Conservation (phyloP, 768 basidiomycete genomes). For the Rickenella mellea region DNA sequence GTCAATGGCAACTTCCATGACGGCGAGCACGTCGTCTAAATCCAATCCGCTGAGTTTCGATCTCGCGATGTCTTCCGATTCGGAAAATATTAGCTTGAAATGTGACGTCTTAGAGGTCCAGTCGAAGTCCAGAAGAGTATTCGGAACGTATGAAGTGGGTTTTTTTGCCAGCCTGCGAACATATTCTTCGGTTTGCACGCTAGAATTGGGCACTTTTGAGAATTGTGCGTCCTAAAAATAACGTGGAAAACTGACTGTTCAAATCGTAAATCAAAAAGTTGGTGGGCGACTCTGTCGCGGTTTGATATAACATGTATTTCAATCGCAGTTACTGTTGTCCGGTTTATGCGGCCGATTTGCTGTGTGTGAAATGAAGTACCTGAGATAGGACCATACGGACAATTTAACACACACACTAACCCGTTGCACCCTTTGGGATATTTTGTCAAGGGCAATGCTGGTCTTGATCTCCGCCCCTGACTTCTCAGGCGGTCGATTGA, state of each 20-base stretch:
- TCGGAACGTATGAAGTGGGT: slow-evolving; percentile 11
- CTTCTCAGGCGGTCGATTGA: slow-evolving; percentile 36
- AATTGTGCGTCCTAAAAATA: slow-evolving; percentile 26
- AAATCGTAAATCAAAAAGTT: slow-evolving; percentile 59
- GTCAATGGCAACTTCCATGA: slow-evolving; percentile 26
- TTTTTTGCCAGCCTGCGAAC: slow-evolving; percentile 14
- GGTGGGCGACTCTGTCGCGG: slow-evolving; percentile 54
- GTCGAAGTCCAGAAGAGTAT: slow-evolving; percentile 9
- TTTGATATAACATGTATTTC: slow-evolving; percentile 67
- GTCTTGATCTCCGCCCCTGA: slow-evolving; percentile 38
- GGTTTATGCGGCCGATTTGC: slow-evolving; percentile 54
- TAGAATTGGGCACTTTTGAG: slow-evolving; percentile 21
- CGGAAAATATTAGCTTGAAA: slow-evolving; percentile 24
- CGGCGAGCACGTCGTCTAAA: slow-evolving; percentile 5
- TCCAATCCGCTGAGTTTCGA: slow-evolving; percentile 1
- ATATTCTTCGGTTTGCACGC: slow-evolving; percentile 20
- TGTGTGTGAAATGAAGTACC: too few relatives aligned
- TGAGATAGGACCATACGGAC: not conserved
- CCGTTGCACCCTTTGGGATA: slow-evolving; percentile 41
- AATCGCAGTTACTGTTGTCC: slow-evolving; percentile 38
- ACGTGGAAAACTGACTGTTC: slow-evolving; percentile 41
- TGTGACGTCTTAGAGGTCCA: slow-evolving; percentile 23
- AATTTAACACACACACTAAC: slow-evolving; percentile 20
- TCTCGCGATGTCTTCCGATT: slow-evolving; percentile 1
- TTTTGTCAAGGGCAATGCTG: slow-evolving; percentile 57